phyloP scores from a whole-genome alignment of 2,329 filamentous ascomycete genomes.

The Fusarium staphyleae region DNA sequence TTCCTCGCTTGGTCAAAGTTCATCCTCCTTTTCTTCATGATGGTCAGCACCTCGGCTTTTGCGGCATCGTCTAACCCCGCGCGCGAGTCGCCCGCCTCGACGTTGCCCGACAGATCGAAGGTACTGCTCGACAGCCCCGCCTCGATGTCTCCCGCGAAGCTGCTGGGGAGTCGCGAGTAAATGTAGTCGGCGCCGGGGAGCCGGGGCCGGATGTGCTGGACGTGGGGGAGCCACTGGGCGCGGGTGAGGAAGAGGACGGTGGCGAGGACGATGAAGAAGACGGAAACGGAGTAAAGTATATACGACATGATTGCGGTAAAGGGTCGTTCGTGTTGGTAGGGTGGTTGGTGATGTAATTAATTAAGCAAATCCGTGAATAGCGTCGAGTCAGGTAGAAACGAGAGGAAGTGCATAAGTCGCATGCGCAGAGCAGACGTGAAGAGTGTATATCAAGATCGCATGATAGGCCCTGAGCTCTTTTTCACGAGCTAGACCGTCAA shows the following conservation, averaged over 20 bases:
- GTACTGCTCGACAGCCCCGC: constrained; percentile 81
- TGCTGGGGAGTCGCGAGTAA: constrained; percentile 79
- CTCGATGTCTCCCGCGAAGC: constrained; percentile 86
- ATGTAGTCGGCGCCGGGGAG: constrained; percentile 65
- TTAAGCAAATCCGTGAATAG: not conserved
- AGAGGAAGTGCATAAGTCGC: constrained; percentile 21
- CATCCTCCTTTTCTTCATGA: constrained; percentile 87
- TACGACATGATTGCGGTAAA: constrained; percentile 68
- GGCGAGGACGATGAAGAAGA: constrained; percentile 73
- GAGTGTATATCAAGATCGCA: constrained; percentile 22
- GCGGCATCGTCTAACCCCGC: constrained; percentile 80
- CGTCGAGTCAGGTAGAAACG: constrained; percentile 19
- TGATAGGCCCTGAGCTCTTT: constrained; percentile 24
- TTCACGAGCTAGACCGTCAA: constrained; percentile 3
- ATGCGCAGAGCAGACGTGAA: constrained; percentile 14
- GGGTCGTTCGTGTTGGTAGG: not conserved
- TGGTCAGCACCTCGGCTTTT: constrained; percentile 82
- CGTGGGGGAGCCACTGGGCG: constrained; percentile 73
- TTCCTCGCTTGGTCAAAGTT: constrained; percentile 91
- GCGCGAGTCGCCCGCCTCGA: constrained; percentile 79
- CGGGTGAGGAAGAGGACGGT: constrained; percentile 85
- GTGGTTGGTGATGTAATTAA: constrained; percentile 5
- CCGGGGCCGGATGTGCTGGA: constrained; percentile 65
- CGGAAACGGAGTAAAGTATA: constrained; percentile 78
- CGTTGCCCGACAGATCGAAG: constrained; percentile 84